These are phyloP conservation scores for Murraya paniculata DNA, from an alignment of 345 rosid genomes.

Conservation along the genomic window DNA sequence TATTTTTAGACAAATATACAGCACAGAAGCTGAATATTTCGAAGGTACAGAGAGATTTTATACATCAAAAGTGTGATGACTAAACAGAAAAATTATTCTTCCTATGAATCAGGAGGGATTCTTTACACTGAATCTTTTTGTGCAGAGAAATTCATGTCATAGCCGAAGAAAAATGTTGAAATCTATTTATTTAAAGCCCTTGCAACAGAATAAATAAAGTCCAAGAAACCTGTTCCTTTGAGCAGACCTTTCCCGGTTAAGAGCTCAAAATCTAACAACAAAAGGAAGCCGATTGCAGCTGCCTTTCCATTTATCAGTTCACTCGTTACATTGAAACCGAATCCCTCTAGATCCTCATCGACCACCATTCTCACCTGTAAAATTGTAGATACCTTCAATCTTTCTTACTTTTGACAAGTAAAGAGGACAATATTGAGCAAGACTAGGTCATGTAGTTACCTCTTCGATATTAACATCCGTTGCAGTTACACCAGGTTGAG, in stretches of 20 bases:
- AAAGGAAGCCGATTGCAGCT: slow-evolving; percentile 80
- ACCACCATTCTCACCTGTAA: slow-evolving; percentile 88
- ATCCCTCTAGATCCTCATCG: slow-evolving; percentile 65
- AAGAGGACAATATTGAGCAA: not conserved
- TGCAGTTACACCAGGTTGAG: slow-evolving; percentile 89
- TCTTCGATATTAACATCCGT: slow-evolving; percentile 84
- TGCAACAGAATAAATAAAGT: slow-evolving; percentile 66
- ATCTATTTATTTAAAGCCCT: slow-evolving; percentile 61
- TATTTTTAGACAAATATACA: slow-evolving; percentile 11
- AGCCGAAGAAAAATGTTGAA: slow-evolving; percentile 1
- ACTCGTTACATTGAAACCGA: slow-evolving; percentile 74
- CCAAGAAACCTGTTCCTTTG: slow-evolving; percentile 91
- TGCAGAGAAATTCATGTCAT: not conserved
- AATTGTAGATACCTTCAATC: not conserved
- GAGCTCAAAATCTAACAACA: slow-evolving; percentile 86
- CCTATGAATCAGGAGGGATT: not conserved
- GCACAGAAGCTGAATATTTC: not conserved
- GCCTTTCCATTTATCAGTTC: slow-evolving; percentile 93
- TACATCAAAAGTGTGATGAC: not conserved
- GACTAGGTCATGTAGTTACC: slow-evolving; percentile 34
- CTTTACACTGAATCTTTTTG: not conserved
- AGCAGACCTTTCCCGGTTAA: slow-evolving; percentile 92
- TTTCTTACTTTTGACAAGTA: not conserved
- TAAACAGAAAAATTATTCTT: slow-evolving; percentile 2
- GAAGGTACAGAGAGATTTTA: not conserved